Evolutionary conservation across 805 yeast genomes (phyloP), one percentile per base, ranked within the genome.

Genomic region (Maudiozyma barnettii): DNA sequence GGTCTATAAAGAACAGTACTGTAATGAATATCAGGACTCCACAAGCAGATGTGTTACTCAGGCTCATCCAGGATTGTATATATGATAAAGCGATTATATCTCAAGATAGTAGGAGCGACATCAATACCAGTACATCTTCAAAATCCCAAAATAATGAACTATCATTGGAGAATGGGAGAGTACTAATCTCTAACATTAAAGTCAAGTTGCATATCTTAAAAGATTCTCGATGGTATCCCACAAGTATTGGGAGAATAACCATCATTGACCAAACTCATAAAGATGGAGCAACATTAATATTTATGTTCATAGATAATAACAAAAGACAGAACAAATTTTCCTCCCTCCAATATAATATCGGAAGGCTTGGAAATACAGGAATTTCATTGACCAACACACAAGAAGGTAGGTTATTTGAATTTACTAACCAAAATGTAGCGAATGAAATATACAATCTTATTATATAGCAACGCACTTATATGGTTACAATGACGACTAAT

Each of bases 361-460:
- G 46, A 37, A 50, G 63, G 21, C 48, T 61, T 38, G 65, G 64
- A 3, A 54, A 60, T 38, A 59, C 63, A 8, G 65, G 65, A n/a
- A 44, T 58, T 5, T 39, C 51, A 6, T 40, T 59, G 12, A 38
- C 45, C 19, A 50, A 54, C 19, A 43, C 48, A 2, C 48, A 48
- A 10, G 49, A 51, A 2, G 51, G 47, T 14, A 49, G 51, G 33
- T 44, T 59, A 21, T 44, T 61, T n/a, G 66, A 61, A 43, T 60
- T 60, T 29, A 53, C 52, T 26, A 56, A 54, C 37, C 54, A 50
- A 41, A 16, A 30, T 19, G 43, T 54, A 1, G 57, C 65, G 3
- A 56, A 59, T 20, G 51, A 58, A 39, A 54, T 59, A 14, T 54
- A 49, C 35, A 51, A 52, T 7, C 21, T 53, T 37, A 16, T 37